Evolutionary conservation across 306 rosid species (phyloP).

Genomic region (Prunus mira): DNA sequence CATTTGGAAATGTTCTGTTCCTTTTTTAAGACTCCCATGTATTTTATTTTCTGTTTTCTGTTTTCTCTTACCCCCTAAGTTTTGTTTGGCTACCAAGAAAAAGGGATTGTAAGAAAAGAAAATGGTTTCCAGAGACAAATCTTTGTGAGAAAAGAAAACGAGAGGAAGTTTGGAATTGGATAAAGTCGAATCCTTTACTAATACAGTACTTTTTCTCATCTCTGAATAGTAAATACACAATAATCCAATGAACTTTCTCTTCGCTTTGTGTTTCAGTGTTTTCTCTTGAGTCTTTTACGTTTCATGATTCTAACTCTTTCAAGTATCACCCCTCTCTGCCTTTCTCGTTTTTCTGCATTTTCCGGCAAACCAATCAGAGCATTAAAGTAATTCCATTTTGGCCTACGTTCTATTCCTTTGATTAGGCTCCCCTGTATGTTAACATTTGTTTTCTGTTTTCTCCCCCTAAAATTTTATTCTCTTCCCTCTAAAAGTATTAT

Average conservation of each 20-base stretch:
- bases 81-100: constrained; percentile 3
- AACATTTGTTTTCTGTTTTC: not conserved
- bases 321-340: not conserved
- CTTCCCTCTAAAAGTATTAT: not conserved
- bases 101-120: not conserved
- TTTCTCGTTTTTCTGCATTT: not conserved
- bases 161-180: not conserved
- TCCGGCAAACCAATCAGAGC: not conserved
- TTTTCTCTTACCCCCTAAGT: not conserved
- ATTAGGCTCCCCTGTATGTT: not conserved
- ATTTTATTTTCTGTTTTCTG: too few relatives aligned
- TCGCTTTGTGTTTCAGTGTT: not conserved
- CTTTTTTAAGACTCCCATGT: not conserved
- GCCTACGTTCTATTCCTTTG: not conserved
- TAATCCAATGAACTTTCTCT: not conserved
- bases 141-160: not conserved
- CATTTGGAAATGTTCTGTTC: too few relatives aligned
- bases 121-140: not conserved
- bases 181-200: not conserved
- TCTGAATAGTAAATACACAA: not conserved
- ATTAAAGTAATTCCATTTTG: not conserved
- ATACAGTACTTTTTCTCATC: not conserved
- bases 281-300: not conserved
- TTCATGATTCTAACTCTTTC: not conserved
- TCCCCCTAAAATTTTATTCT: not conserved